Conservation (phyloP, 805 yeast species). For the Suhomyces xylopsoci region DNA sequence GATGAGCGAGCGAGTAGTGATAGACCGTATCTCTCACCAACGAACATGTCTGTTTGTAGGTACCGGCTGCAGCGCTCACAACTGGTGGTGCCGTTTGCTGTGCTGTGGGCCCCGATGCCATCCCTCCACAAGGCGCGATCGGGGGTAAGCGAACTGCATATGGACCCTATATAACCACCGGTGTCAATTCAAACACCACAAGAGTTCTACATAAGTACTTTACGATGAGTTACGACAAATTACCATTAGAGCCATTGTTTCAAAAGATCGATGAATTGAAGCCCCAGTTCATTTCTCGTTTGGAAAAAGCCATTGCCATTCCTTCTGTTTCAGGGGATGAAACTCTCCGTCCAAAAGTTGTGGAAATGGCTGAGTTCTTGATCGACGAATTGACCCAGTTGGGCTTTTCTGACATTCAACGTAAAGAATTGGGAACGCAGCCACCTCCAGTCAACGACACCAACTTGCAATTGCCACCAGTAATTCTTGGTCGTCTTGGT, state of each 20-base stretch:
- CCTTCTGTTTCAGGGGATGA: conserved; percentile 95
- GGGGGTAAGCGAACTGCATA: neutral
- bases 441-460: conserved; percentile 82
- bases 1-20: neutral
- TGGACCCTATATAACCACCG: neutral
- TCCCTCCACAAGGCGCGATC: neutral
- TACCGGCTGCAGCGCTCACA: neutral
- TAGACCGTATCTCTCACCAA: neutral
- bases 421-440: conserved; percentile 81
- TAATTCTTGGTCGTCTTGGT: conserved; percentile 89
- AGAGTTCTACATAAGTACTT: too few species aligned
- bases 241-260: conserved; percentile 47
- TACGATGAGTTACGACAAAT: conserved; percentile 39
- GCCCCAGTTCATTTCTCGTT: conserved; percentile 67
- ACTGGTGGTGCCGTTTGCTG: neutral
- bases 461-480: conserved; percentile 80
- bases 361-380: conserved; percentile 84
- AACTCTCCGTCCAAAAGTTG: conserved; percentile 80
- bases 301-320: conserved; percentile 83
- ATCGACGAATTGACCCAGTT: conserved; percentile 62
- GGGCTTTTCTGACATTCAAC: conserved; percentile 80
- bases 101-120: neutral
- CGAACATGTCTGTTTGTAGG: neutral
- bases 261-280: conserved; percentile 69
- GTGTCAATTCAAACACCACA: neutral